Base-by-base conservation (phyloP, 2,329 filamentous ascomycete genomes). In the Neonectria coccinea region DNA sequence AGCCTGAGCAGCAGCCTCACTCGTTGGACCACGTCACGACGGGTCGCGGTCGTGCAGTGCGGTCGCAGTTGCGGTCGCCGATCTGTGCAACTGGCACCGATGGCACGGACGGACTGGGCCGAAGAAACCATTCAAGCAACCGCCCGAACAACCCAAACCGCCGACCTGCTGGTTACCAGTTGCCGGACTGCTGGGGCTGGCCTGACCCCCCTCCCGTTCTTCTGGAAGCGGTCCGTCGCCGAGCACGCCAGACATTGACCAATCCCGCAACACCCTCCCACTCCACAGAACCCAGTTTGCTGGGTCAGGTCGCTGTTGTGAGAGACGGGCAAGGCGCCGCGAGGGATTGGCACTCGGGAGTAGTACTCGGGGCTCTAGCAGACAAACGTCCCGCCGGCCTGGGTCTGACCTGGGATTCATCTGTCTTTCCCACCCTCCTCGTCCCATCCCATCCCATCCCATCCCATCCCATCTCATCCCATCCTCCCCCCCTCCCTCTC, bases 11-110 rank as follows among this genome's bases (percentile, higher is more conserved):
- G 62, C 62, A 41, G 55, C 62, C 58, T 67, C 57, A 47, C 61
- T 72, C 58, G 64, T 66, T 72, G 50, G 72, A 72, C 69, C 72
- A 74, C 72, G 66, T 74, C 72, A 73, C 69, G 53, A 56, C 56
- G 51, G 62, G 70, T 65, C 5, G 33, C 12, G 33, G 33, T 39
- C 36, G 16, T 66, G 65, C 70, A 73, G 64, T 41, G 61, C 50
- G 60, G 67, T 55, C 59, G 66, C 66, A 47, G 67, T 70, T 20
- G 68, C 64, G 55, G 51, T 61, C 63, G 59, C 51, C 59, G 69
- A 62, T 68, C 63, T 50, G 57, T 64, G 57, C 42, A 27, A 57
- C 39, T 65, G 67, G 65, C 61, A 62, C 70, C 70, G 70, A 72
- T 54, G 59, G 56, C 53, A 69, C 45, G 62, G 69, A 53, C 47